phyloP scores from a whole-genome alignment of 2,329 filamentous ascomycete species.

The Cordyceps cateniannulata region DNA sequence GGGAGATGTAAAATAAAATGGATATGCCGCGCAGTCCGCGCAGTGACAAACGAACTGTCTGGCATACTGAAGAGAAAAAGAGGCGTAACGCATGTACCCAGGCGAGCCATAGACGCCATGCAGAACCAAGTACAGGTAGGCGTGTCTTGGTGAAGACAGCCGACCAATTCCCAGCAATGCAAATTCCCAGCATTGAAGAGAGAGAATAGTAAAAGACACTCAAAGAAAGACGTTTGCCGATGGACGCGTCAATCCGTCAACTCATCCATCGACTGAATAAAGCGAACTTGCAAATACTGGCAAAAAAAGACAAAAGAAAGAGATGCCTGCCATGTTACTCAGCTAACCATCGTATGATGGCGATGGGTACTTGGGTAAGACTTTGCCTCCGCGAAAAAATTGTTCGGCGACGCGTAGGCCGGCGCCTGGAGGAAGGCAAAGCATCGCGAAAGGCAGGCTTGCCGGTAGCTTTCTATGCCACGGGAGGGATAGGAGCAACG shows the following conservation, averaged over 20 bases:
- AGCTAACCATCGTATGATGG: not conserved
- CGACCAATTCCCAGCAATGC: constrained; percentile 20
- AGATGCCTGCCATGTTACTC: constrained; percentile 13
- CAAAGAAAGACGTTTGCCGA: constrained; percentile 21
- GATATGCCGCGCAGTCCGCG: not conserved
- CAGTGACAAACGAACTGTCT: not conserved
- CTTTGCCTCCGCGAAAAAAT: not conserved
- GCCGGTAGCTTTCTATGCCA: constrained; percentile 25
- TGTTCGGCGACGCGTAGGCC: not conserved
- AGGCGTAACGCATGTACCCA: constrained; percentile 22
- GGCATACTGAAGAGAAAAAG: constrained; percentile 17
- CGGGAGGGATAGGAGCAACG: constrained; percentile 38
- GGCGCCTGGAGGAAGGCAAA: not conserved
- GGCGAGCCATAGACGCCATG: constrained; percentile 24
- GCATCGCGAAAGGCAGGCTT: constrained; percentile 10
- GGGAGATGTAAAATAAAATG: constrained; percentile 10
- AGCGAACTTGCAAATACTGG: constrained; percentile 2
- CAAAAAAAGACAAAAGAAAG: constrained; percentile 11
- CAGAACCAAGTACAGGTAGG: constrained; percentile 18
- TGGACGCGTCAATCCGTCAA: constrained; percentile 1
- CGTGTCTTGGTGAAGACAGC: constrained; percentile 17
- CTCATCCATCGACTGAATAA: not conserved
- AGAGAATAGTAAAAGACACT: constrained; percentile 18
- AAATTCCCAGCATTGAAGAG: constrained; percentile 23
- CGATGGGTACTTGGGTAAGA: not conserved